Evolutionary conservation across 805 yeast genomes (phyloP), one percentile per base, ranked within the genome.

Genomic region (Danielozyma ontarioensis): DNA sequence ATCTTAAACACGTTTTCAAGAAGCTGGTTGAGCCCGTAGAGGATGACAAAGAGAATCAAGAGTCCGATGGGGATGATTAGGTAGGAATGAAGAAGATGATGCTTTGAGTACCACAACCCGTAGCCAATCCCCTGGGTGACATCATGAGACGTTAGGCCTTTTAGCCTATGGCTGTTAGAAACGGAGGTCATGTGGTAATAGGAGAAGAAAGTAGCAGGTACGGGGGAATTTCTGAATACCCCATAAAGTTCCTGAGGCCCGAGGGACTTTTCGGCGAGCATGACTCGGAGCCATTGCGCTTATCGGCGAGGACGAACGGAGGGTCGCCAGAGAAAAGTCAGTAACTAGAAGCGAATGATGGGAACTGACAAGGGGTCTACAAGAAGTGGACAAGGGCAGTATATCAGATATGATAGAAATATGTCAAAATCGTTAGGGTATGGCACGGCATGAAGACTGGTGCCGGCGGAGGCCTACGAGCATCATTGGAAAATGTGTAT

Each of bases 1-100:
- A 81, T 68, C 4, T 69, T 61, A 26, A 56, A 42, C 5, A 72
- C 68, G 29, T 63, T 46, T 16, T 58, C 48, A 30, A 79, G 59
- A 17, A 75, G 54, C 37, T 57, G 53, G 46, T 79, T 70, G 29
- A 77, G 54, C 0, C 80, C 83, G 41, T 78, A 80, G 16, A 79
- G 55, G 4, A 70, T 51, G 33, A 59, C 41, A 28, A 78, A 54
- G 14, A 72, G 53, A 2, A 72, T 29, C 10, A 76, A 35, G 14
- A 72, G 56, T 1, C 83, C 82, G 5, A 65, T 31, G 0, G 80
- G 75, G 2, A 76, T 63, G 10, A 70, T 41, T 8, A 73, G 41
- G 48, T 70, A 76, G 13, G 71, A 63, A 30, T 65, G 59, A 12
- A 70, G 37, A 1, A 73, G 32, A 38, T 68, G 72, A 2, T 13